These are phyloP conservation scores for Claviceps paspali DNA, from an alignment of 2,329 filamentous ascomycete species.

Conservation along the genomic window DNA sequence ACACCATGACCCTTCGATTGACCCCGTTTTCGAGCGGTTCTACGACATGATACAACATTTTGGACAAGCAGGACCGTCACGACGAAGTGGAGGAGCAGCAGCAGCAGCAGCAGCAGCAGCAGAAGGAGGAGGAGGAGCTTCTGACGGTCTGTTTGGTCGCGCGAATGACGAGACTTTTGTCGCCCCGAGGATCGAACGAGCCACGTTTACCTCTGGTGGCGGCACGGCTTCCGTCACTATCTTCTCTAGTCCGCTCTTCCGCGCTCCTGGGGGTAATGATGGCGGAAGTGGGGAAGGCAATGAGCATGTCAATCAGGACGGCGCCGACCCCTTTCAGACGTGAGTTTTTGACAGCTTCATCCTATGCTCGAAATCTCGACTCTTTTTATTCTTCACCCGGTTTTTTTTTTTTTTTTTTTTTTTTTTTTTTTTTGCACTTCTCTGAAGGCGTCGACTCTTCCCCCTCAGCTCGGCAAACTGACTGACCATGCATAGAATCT, in stretches of 20 bases:
- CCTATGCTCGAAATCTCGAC: too few species aligned
- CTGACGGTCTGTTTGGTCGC: not conserved
- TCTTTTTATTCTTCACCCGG: not conserved
- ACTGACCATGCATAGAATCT: constrained; percentile 20
- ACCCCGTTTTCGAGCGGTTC: constrained; percentile 27
- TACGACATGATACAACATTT: constrained; percentile 28
- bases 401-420: not conserved
- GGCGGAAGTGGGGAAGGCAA: not conserved
- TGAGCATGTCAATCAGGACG: not conserved
- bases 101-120: too few species aligned
- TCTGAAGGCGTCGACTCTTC: too few species aligned
- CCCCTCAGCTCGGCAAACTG: too few species aligned
- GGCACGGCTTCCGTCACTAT: constrained; percentile 34
- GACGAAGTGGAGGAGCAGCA: constrained; percentile 1
- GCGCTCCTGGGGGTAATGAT: constrained; percentile 1
- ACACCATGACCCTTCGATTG: constrained; percentile 19
- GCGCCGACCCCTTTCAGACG: constrained; percentile 31
- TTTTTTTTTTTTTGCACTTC: too few species aligned
- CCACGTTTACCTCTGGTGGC: constrained; percentile 23
- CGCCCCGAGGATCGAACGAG: constrained; percentile 18
- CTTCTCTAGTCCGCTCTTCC: constrained; percentile 21
- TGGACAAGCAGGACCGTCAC: constrained; percentile 6
- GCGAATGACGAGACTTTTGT: not conserved
- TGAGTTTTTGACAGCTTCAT: constrained; percentile 17
- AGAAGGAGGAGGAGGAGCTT: too few species aligned